Evolutionary conservation across 345 rosid genomes (phyloP).

Genomic region (Populus deltoides): DNA sequence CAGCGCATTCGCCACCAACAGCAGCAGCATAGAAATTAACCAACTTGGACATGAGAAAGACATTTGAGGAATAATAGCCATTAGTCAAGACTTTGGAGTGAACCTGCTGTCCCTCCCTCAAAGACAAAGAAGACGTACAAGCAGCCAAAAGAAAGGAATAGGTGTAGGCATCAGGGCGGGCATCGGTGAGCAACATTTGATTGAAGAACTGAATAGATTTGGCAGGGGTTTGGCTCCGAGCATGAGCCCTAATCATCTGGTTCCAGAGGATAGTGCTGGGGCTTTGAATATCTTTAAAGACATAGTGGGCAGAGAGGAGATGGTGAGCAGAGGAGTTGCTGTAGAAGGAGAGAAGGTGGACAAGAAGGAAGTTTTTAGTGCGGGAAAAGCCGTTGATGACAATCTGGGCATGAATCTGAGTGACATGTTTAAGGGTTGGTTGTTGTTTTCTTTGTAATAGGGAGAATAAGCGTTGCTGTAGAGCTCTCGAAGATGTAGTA

Average conservation of each 20-base stretch:
- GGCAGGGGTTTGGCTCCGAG: slow-evolving; percentile 23
- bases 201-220: slow-evolving; percentile 31
- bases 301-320: slow-evolving; percentile 15
- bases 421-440: slow-evolving; percentile 2
- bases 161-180: slow-evolving; percentile 43
- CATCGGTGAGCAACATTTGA: slow-evolving; percentile 35
- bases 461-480: slow-evolving; percentile 35
- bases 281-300: slow-evolving; percentile 19
- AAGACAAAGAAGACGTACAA: slow-evolving; percentile 31
- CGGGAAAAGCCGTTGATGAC: slow-evolving; percentile 30
- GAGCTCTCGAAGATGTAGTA: slow-evolving; percentile 20
- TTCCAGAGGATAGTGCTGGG: slow-evolving; percentile 52
- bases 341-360: slow-evolving; percentile 35
- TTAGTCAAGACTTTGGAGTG: slow-evolving; percentile 39
- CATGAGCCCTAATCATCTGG: slow-evolving; percentile 45
- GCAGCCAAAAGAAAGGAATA: slow-evolving; percentile 46
- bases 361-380: slow-evolving; percentile 30
- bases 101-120: slow-evolving; percentile 45
- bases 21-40: slow-evolving; percentile 37
- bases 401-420: slow-evolving; percentile 39
- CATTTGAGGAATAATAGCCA: slow-evolving; percentile 37
- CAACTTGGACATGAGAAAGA: slow-evolving; percentile 44
- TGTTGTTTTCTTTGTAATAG: slow-evolving; percentile 24
- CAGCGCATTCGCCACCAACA: slow-evolving; percentile 1
- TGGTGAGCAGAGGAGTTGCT: slow-evolving; percentile 13